A percentile compares a stretch with the other conserved stretches of the same genome.
Conservation (phyloP, 305 asterid species). For the Fraxinus sp. region DNA sequence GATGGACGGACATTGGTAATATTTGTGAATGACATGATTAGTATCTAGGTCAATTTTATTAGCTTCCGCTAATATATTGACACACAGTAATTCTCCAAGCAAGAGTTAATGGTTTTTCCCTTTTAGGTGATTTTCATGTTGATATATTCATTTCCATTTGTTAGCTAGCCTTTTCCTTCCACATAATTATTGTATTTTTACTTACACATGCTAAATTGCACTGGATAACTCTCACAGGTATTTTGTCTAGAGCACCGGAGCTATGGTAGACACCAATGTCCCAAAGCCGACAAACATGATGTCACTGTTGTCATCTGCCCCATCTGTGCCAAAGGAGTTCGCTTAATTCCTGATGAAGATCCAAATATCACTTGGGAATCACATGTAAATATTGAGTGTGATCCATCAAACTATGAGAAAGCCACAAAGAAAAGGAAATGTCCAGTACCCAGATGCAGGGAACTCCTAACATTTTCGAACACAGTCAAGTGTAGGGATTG, state of each 20-base stretch:
- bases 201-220: background rate
- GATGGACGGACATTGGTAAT: background rate
- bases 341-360: conserved; percentile 69
- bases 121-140: background rate
- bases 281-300: conserved; percentile 71
- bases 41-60: background rate
- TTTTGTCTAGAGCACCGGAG: conserved; percentile 91
- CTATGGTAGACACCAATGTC: conserved; percentile 74
- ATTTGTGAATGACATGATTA: background rate
- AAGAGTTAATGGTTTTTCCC: background rate
- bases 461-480: conserved; percentile 79
- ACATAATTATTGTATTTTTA: background rate
- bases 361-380: conserved; percentile 97
- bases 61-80: background rate
- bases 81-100: background rate
- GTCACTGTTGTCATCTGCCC: conserved; percentile 87
- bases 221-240: conserved; percentile 41
- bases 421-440: conserved; percentile 84
- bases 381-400: conserved; percentile 85
- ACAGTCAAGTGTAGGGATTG: conserved; percentile 82
- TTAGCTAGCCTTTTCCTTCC: background rate
- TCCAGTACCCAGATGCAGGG: conserved; percentile 86
- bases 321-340: conserved; percentile 89
- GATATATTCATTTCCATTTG: background rate
- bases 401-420: conserved; percentile 84